Base-by-base conservation (phyloP, 805 yeast genomes). In the Ogataea haglerorum region DNA sequence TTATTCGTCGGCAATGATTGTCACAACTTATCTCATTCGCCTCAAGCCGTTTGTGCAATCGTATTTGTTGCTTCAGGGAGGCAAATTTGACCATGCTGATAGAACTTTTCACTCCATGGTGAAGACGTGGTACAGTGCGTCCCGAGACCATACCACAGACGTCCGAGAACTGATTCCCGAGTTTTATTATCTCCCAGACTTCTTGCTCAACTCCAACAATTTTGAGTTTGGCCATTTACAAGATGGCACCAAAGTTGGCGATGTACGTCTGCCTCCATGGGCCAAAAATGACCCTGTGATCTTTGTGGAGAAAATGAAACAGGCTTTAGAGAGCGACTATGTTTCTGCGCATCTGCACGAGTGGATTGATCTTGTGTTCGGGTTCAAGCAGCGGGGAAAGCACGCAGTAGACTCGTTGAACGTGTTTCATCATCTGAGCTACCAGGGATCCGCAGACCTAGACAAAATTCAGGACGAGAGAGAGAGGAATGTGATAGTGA, bases 1-100 rank as follows among this genome's bases (percentile, higher is more conserved):
- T 59, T 88, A 88, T 57, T 87, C 95, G 0, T 85, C 95, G 0
- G 95, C 96, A 0, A 89, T 88, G 96, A 87, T 88, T 55, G 95
- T 87, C 2, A 74, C 95, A 0, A 83, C 93, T 0, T 88, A 75
- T 51, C 60, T 88, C 48, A 85, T 88, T 27, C 68, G 96, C 35
- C 52, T 88, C 18, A 75, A 81, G 47, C 96, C 96, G 0, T 85
- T 79, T 61, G 91, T 84, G 2, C 85, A 84, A 38, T 82, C 95
- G 0, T 87, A 84, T 53, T 61, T 86, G 30, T 56, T 85, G 14
- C 63, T 89, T 6, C 96, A 88, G 66, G 96, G 93, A 10, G 95
- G 95, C 0, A 81, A 76, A 41, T 86, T 88, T 65, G 96, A 88
- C 47, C 95, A 83, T 53, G 91, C 95, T 0, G 96, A 88, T 55